phyloP scores from a whole-genome alignment of 768 basidiomycete genomes.

The Leccinum broughii region DNA sequence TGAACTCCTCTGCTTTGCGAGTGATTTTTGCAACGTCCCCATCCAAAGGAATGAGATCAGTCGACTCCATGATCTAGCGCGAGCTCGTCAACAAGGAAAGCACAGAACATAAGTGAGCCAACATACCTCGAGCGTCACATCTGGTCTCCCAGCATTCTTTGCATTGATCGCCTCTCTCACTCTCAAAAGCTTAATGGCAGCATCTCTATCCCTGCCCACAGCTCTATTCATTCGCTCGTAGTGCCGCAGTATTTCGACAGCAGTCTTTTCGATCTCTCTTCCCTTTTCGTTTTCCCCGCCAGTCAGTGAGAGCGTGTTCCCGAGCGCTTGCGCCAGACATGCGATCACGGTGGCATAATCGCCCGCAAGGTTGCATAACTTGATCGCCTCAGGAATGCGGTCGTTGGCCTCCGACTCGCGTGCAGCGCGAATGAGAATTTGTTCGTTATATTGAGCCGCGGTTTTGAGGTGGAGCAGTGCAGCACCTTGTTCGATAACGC shows the following conservation, averaged over 20 bases:
- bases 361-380: slow-evolving; percentile 92
- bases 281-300: slow-evolving; percentile 57
- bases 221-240: slow-evolving; percentile 76
- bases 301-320: slow-evolving; percentile 72
- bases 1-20: slow-evolving; percentile 85
- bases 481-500: slow-evolving; percentile 83
- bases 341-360: slow-evolving; percentile 86
- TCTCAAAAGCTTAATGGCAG: slow-evolving; percentile 44
- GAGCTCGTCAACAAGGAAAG: background rate
- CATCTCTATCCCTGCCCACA: slow-evolving; percentile 71
- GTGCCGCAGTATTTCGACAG: slow-evolving; percentile 74
- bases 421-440: slow-evolving; percentile 84
- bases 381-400: slow-evolving; percentile 87
- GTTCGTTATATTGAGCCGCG: slow-evolving; percentile 67
- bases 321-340: slow-evolving; percentile 84
- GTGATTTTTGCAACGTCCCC: slow-evolving; percentile 86
- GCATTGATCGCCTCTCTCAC: slow-evolving; percentile 81
- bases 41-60: slow-evolving; percentile 82
- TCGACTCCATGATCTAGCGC: slow-evolving; percentile 78
- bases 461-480: slow-evolving; percentile 58
- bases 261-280: slow-evolving; percentile 67
- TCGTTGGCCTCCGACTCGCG: slow-evolving; percentile 80
- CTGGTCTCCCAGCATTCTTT: slow-evolving; percentile 68
- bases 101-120: background rate
- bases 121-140: slow-evolving; percentile 80